A percentile compares a stretch with the other conserved stretches of the same genome.
These are phyloP conservation scores for Phytopythium litorale DNA, from an alignment of 352 stramenopile genomes.

Conservation along the genomic window DNA sequence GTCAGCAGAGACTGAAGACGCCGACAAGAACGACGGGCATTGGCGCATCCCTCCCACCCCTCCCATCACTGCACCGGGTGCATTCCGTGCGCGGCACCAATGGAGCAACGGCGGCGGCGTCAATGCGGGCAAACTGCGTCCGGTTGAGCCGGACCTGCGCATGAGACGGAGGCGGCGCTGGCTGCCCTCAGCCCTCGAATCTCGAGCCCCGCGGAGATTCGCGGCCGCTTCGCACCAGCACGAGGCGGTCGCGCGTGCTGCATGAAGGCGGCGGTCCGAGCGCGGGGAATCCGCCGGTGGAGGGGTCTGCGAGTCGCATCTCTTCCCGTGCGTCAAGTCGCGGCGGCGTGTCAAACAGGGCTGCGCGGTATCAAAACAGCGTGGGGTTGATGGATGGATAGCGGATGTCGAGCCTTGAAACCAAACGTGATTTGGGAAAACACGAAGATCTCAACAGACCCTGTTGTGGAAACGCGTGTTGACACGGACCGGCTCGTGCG, in stretches of 20 bases:
- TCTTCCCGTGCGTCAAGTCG: slow-evolving; percentile 1
- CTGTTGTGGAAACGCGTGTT: neutral
- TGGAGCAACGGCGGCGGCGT: neutral
- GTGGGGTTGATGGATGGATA: neutral
- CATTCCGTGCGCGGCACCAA: neutral
- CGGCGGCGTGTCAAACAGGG: neutral
- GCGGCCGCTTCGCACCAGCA: neutral
- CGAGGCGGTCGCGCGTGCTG: neutral
- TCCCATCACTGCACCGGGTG: neutral
- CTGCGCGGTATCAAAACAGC: neutral
- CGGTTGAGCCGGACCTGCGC: neutral
- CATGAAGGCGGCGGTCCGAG: neutral
- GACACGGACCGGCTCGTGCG: neutral
- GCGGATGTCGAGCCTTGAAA: neutral
- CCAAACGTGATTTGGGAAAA: neutral
- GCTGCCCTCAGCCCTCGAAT: neutral
- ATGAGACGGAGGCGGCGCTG: neutral
- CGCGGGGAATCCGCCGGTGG: neutral
- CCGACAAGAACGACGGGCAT: neutral
- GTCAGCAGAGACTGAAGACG: neutral
- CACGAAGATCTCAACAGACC: neutral
- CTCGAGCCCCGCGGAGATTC: neutral
- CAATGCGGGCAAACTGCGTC: neutral
- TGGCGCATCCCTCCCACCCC: neutral
- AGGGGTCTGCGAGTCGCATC: neutral